phyloP scores from a whole-genome alignment of 768 basidiomycete species.

The Russula virescens region DNA sequence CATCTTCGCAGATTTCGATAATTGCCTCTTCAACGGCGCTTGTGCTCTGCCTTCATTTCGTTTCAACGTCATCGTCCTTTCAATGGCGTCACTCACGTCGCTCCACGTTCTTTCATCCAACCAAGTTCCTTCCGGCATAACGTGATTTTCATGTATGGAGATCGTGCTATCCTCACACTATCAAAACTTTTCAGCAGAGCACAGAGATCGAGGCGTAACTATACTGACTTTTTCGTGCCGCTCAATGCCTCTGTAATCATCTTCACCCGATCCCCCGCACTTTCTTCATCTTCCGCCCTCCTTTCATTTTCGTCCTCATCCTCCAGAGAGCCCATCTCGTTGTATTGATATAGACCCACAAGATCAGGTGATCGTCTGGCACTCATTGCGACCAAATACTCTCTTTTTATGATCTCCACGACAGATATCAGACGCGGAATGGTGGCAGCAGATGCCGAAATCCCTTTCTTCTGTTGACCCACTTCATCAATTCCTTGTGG shows the following conservation, averaged over 20 bases:
- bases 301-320: constrained; percentile 30
- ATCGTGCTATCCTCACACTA: constrained; percentile 33
- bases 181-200: neutral
- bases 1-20: constrained; percentile 53
- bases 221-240: constrained; percentile 55
- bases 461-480: constrained; percentile 21
- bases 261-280: constrained; percentile 27
- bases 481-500: constrained; percentile 2
- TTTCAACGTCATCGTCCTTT: neutral
- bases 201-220: neutral
- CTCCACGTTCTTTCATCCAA: constrained; percentile 31
- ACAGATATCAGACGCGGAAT: constrained; percentile 68
- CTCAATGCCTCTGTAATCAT: constrained; percentile 39
- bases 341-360: constrained; percentile 70
- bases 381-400: constrained; percentile 56
- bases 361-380: constrained; percentile 25
- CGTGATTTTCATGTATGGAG: constrained; percentile 67
- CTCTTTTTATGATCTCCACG: constrained; percentile 80
- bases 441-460: constrained; percentile 35
- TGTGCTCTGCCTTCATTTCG: constrained; percentile 45
- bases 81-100: constrained; percentile 43
- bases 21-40: constrained; percentile 42
- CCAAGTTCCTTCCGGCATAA: constrained; percentile 45
- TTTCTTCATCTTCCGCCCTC: constrained; percentile 30
- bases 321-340: constrained; percentile 57